Base-by-base conservation (phyloP, 2,329 filamentous ascomycete genomes). In the Arthrocladium fulminans region DNA sequence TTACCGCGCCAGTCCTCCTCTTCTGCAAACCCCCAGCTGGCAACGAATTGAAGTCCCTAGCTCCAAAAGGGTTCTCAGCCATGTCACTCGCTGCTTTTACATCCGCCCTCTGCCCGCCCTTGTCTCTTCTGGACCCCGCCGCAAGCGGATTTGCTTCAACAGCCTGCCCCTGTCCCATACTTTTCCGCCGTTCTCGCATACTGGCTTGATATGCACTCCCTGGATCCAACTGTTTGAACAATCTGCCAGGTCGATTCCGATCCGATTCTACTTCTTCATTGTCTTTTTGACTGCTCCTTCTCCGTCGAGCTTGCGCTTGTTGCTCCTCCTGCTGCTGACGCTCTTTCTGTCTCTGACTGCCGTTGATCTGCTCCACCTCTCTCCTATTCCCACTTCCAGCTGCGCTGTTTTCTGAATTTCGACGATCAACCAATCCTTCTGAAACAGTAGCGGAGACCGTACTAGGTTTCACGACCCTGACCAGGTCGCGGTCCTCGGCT, bases 401-500 rank as follows among this genome's bases (percentile, higher is more conserved):
- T 19, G 22, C 7, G n/a, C 25, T 24, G 41, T 32, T 19, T 5
- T 13, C n/a, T 6, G 12, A 20, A 15, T 30, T 9, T 17, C 19
- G 13, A n/a, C 27, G 3, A 13, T 32, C 25, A 19, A 32, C 10
- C 6, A 15, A 15, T 6, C 32, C 32, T 35, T 35, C n/a, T 29
- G 27, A 29, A 15, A 9, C 13, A n/a, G 10, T 15, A 8, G 32
- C 6, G 8, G 25, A 19, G 23, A 15, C 5, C 23, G 10, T 10
- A 3, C 23, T 15, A 3, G 29, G 43, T 35, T 15, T 10, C 2
- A 35, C 20, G 15, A 37, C 30, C 2, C 19, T 37, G 43, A 45
- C 35, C 4, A 45, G 32, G 15, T 37, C 32, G 35, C 32, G 53
- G 13, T 30, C 40, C 56, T 64, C 62, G 30, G 64, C 65, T 10